Evolutionary conservation across 306 rosid species (phyloP).

Genomic region (Pyrus betulifolia): DNA sequence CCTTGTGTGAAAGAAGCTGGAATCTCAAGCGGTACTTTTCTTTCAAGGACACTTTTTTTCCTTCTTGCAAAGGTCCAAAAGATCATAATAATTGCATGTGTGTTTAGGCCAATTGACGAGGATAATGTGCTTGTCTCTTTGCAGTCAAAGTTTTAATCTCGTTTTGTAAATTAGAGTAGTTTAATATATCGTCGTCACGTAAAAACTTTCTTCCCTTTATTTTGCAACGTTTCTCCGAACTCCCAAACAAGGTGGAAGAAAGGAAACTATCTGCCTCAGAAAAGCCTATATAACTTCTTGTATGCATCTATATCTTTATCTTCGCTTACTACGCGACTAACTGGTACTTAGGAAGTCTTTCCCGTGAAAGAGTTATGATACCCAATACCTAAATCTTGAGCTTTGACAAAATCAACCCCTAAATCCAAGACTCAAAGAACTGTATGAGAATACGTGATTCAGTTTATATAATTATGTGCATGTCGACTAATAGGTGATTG

Average conservation of each 20-base stretch:
- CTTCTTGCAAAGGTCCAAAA: not conserved
- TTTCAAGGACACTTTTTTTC: not conserved
- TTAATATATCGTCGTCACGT: too few relatives aligned
- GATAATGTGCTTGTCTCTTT: conserved; percentile 3
- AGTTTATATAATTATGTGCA: too few relatives aligned
- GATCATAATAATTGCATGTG: conserved; percentile 4
- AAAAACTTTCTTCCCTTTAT: not conserved
- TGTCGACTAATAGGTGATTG: too few relatives aligned
- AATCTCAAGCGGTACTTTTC: not conserved
- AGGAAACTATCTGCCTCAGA: too few relatives aligned
- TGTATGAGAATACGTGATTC: not conserved
- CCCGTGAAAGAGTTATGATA: not conserved
- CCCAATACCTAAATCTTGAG: not conserved
- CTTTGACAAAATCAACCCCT: too few relatives aligned
- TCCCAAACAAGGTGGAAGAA: conserved; percentile 24
- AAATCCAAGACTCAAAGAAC: not conserved
- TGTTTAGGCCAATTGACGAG: not conserved
- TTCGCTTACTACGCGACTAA: not conserved
- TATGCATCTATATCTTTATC: not conserved
- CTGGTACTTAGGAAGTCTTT: too few relatives aligned
- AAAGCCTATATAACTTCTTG: too few relatives aligned
- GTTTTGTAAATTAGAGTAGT: too few relatives aligned
- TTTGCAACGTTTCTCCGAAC: conserved; percentile 5
- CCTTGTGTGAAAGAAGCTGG: not conserved
- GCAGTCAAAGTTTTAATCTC: not conserved